Evolutionary conservation across 129 eudicot genomes (phyloP).

Genomic region (Chrysanthemum lavandulifolium): DNA sequence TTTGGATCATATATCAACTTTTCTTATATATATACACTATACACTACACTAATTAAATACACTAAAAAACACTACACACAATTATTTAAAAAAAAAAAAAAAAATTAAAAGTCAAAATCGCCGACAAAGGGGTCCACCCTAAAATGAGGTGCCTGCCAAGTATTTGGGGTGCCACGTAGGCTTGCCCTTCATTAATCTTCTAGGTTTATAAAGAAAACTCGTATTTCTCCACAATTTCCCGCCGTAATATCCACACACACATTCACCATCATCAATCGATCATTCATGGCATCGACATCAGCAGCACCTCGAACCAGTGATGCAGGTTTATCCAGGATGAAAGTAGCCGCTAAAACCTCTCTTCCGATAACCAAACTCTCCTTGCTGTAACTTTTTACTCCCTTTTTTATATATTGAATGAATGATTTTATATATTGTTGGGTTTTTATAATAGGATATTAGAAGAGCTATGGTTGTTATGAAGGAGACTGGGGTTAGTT

Average conservation of each 20-base stretch:
- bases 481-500: conserved; percentile 70
- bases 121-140: too few species aligned
- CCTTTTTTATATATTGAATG: not conserved
- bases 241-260: not conserved
- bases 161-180: too few species aligned
- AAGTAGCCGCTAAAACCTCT: conserved; percentile 42
- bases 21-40: too few species aligned
- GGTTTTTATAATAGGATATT: conserved; percentile 45
- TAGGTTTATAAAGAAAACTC: too few species aligned
- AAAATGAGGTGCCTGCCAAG: too few species aligned
- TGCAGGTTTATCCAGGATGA: conserved; percentile 41
- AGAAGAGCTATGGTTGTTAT: conserved; percentile 52
- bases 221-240: too few species aligned
- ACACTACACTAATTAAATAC: too few species aligned
- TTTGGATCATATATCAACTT: too few species aligned
- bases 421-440: not conserved
- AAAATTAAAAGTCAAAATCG: too few species aligned
- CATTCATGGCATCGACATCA: conserved; percentile 73
- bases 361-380: conserved; percentile 59
- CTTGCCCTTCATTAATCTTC: too few species aligned
- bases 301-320: conserved; percentile 40
- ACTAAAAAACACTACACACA: too few species aligned
- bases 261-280: conserved; percentile 2
- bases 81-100: too few species aligned
- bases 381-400: conserved; percentile 38